Base-by-base conservation (phyloP, 2,329 filamentous ascomycete species). In the Dactylonectria macrodidyma region DNA sequence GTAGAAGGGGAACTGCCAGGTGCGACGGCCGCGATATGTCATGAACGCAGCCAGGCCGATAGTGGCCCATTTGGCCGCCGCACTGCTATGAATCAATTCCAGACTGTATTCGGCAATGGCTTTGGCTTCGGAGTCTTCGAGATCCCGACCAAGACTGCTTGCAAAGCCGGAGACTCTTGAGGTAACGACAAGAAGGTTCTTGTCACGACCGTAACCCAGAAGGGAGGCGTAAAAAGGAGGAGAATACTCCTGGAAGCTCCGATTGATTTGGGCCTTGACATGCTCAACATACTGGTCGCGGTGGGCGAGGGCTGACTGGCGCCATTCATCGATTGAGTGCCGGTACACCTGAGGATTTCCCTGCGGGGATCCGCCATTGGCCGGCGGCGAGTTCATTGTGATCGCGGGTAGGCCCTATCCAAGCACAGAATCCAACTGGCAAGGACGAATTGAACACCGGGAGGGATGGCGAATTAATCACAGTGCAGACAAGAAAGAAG, bases 41-140 rank as follows among this genome's bases (percentile, higher is more conserved):
- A 77, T 74, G 41, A 75, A 77, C 19, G 67, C 75, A 12, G 75
- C 75, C 19, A 76, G 44, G 36, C 72, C 75, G 12, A 76, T 9
- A 6, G 71, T 67, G 19, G 78, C 74, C 65, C 74, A 70, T 59
- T 75, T 74, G 71, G 76, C 79, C 12, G 76, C 65, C 7, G 78
- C 63, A n/a, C 78, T 79, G 41, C 75, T 79, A 51, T 78, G 73
- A 24, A 81, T 73, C 59, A 76, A 77, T 33, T 71, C 73, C 52
- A 79, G 65, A 26, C 77, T 76, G 66, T 81, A 75, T 65, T 81
- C 79, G 14, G 77, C 73, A 46, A 84, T 70, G 30, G 78, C 80
- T 46, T 77, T 77, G 11, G 79, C 77, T 69, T 84, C 81, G n/a
- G 72, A 66, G 58, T 83, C 80, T 44, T 75, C 78, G 14, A 83